Percentiles rank a stretch among this genome's conserved stretches.
These are phyloP conservation scores for Epichloe bromicola DNA, from an alignment of 2,329 filamentous ascomycete genomes.

Conservation along the genomic window DNA sequence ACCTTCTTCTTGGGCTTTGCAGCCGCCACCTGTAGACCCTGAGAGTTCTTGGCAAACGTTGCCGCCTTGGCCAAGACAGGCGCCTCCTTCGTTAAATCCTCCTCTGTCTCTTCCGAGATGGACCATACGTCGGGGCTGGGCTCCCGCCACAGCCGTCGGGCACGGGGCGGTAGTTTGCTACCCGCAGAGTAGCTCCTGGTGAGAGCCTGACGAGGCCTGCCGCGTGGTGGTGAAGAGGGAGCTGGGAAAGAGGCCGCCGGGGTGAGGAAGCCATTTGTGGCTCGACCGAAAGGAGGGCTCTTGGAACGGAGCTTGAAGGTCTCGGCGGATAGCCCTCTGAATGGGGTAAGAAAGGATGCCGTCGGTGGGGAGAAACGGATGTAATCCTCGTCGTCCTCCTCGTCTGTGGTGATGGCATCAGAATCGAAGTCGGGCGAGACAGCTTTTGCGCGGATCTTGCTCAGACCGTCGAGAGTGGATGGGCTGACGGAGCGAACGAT, in stretches of 20 bases:
- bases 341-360: conserved; percentile 25
- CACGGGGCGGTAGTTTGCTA: conserved; percentile 20
- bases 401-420: conserved; percentile 31
- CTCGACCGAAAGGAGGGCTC: conserved; percentile 20
- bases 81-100: conserved; percentile 33
- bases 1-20: conserved; percentile 43
- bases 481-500: conserved; percentile 43
- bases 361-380: conserved; percentile 32
- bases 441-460: conserved; percentile 25
- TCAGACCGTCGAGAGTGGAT: conserved; percentile 39
- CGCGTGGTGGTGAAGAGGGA: conserved; percentile 5
- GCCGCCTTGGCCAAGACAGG: conserved; percentile 21
- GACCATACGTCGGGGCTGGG: conserved; percentile 48
- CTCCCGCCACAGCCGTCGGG: conserved; percentile 37
- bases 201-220: conserved; percentile 3
- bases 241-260: conserved; percentile 7
- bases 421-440: conserved; percentile 25
- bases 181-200: conserved; percentile 2
- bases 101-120: conserved; percentile 46
- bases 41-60: conserved; percentile 13
- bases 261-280: conserved; percentile 17
- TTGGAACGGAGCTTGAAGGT: conserved; percentile 17
- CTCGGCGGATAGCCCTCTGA: conserved; percentile 30
- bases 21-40: conserved; percentile 19
- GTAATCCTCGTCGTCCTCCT: conserved; percentile 37